These are phyloP conservation scores for Babesia divergens DNA, from an alignment of 169 alveolate species.

Conservation along the genomic window DNA sequence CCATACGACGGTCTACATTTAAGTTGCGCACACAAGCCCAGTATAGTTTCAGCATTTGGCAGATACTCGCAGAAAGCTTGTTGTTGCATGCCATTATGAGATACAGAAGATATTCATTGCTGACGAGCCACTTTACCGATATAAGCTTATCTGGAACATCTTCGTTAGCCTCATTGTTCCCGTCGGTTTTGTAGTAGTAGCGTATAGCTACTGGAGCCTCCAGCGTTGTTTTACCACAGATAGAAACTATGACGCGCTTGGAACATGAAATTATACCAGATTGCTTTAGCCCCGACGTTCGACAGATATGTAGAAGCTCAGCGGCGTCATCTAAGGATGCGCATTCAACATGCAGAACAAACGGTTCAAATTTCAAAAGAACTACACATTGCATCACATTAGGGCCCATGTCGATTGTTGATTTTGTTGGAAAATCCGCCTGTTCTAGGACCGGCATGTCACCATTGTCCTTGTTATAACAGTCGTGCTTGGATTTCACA, in stretches of 20 bases:
- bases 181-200: background rate
- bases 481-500: slow-evolving; percentile 36
- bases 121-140: slow-evolving; percentile 35
- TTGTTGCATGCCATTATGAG: slow-evolving; percentile 39
- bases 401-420: background rate
- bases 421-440: no score
- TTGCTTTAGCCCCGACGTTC: slow-evolving; percentile 70
- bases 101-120: slow-evolving; percentile 5
- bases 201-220: slow-evolving; percentile 57
- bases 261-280: slow-evolving; percentile 65
- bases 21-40: slow-evolving; percentile 14
- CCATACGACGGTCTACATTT: background rate
- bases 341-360: slow-evolving; percentile 73
- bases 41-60: slow-evolving; percentile 47
- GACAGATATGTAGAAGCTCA: slow-evolving; percentile 57
- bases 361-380: slow-evolving; percentile 71
- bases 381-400: slow-evolving; percentile 24
- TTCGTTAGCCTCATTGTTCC: background rate
- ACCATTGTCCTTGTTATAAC: slow-evolving; percentile 36
- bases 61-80: slow-evolving; percentile 29
- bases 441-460: background rate
- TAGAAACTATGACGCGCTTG: slow-evolving; percentile 60
- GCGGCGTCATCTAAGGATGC: slow-evolving; percentile 50
- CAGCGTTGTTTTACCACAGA: slow-evolving; percentile 55
- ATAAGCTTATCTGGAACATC: background rate